phyloP scores from a whole-genome alignment of 306 rosid genomes.

The Ochetophila trinervis region DNA sequence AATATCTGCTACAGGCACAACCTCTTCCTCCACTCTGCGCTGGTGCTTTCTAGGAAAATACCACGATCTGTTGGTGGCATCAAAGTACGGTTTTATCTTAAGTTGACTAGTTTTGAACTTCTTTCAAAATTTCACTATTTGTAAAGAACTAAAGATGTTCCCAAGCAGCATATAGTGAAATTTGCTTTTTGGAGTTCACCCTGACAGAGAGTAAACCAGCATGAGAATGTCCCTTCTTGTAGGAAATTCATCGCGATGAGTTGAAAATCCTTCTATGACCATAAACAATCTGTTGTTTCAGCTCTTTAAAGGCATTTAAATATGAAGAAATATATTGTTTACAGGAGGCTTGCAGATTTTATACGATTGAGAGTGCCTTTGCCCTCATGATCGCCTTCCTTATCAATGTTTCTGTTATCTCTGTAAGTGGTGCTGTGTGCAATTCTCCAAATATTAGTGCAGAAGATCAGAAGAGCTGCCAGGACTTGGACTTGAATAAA shows the following conservation, averaged over 20 bases:
- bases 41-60: slow-evolving; percentile 92
- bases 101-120: slow-evolving; percentile 8
- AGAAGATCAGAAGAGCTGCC: slow-evolving; percentile 70
- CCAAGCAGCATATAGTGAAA: no score
- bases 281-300: not conserved
- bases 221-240: no score
- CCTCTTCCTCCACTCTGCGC: slow-evolving; percentile 95
- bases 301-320: not conserved
- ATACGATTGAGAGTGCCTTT: slow-evolving; percentile 84
- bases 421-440: slow-evolving; percentile 94
- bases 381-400: slow-evolving; percentile 89
- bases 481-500: slow-evolving; percentile 83
- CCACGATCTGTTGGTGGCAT: slow-evolving; percentile 83
- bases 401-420: slow-evolving; percentile 78
- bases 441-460: slow-evolving; percentile 54
- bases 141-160: no score
- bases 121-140: not conserved
- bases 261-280: no score
- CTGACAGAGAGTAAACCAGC: no score
- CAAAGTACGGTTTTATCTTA: slow-evolving; percentile 46
- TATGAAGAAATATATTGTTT: slow-evolving; percentile 17
- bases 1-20: slow-evolving; percentile 67
- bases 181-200: no score
- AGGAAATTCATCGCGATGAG: no score
- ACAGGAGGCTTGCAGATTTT: slow-evolving; percentile 96